Conservation (phyloP, 1,284 basidiomycete species). For the Volvariella surrecta region DNA sequence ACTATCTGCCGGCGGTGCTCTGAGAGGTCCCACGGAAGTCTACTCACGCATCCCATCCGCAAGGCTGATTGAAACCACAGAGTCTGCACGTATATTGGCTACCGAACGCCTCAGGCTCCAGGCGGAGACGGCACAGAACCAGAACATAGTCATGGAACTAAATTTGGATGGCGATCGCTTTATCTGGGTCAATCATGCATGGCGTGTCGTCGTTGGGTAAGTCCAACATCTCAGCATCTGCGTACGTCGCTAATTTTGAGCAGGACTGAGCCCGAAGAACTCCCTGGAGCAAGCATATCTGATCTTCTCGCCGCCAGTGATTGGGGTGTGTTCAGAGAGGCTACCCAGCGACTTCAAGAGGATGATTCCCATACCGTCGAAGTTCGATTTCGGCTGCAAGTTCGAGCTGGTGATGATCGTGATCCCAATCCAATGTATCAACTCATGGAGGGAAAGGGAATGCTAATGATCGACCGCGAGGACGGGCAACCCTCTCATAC, state of each 20-base stretch:
- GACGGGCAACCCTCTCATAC: slow-evolving; percentile 87
- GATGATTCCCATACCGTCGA: slow-evolving; percentile 96
- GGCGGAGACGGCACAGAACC: slow-evolving; percentile 88
- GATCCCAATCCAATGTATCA: slow-evolving; percentile 59
- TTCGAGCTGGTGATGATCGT: slow-evolving; percentile 52
- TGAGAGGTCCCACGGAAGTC: slow-evolving; percentile 23
- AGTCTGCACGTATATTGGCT: slow-evolving; percentile 70
- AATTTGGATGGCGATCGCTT: slow-evolving; percentile 89
- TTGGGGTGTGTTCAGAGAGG: slow-evolving; percentile 80
- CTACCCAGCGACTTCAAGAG: slow-evolving; percentile 77
- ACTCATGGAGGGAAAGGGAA: slow-evolving; percentile 95
- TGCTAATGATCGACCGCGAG: slow-evolving; percentile 94
- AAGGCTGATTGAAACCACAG: slow-evolving; percentile 45
- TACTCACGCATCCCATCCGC: slow-evolving; percentile 28
- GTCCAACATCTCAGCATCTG: slow-evolving; percentile 26
- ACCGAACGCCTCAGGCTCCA: slow-evolving; percentile 80
- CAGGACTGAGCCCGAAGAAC: slow-evolving; percentile 79
- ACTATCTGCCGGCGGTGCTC: slow-evolving; percentile 19
- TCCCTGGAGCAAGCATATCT: slow-evolving; percentile 78
- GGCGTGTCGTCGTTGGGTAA: slow-evolving; percentile 89
- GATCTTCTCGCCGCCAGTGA: slow-evolving; percentile 80
- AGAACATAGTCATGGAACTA: slow-evolving; percentile 94
- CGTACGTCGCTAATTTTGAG: slow-evolving; percentile 9
- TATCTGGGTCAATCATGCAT: slow-evolving; percentile 92
- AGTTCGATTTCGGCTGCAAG: slow-evolving; percentile 80